Percentiles rank a stretch among this genome's conserved stretches.
Evolutionary conservation across 352 stramenopile species (phyloP).

Genomic region (Globisporangium nagaii): DNA sequence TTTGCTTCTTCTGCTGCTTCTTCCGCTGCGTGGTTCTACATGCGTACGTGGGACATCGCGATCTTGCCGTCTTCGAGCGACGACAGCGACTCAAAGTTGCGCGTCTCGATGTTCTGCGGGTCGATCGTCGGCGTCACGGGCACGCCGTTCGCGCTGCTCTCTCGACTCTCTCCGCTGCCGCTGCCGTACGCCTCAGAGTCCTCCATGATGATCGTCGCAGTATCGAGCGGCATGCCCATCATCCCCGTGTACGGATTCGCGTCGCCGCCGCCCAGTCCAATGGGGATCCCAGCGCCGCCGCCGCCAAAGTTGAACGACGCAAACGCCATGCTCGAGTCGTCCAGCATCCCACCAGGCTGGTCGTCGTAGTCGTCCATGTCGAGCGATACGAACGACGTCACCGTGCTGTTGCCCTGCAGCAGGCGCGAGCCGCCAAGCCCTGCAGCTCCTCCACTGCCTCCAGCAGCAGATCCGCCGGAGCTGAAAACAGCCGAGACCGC

Average conservation of each 20-base stretch:
- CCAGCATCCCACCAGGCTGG: not conserved
- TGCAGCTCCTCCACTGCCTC: not conserved
- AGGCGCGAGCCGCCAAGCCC: not conserved
- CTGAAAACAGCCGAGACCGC: not conserved
- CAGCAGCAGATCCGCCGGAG: not conserved
- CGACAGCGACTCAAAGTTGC: constrained; percentile 40
- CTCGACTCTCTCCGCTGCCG: no score
- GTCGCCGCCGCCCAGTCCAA: not conserved
- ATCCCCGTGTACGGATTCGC: constrained; percentile 16
- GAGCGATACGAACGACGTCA: constrained; percentile 18
- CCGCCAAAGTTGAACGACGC: constrained; percentile 16
- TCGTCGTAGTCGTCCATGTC: constrained; percentile 8
- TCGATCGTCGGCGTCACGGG: constrained; percentile 13
- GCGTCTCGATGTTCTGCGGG: constrained; percentile 15
- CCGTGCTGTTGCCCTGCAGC: constrained; percentile 10
- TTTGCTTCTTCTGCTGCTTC: no score
- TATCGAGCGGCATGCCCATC: no score
- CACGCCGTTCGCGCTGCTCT: no score
- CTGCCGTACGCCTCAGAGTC: constrained; percentile 11
- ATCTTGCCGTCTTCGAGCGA: constrained; percentile 26
- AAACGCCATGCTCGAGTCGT: constrained; percentile 14
- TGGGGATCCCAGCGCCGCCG: not conserved
- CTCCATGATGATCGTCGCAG: constrained; percentile 14
- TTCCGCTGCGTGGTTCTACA: no score
- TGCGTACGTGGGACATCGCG: constrained; percentile 21